Percentiles rank a stretch among this genome's conserved stretches.
Conservation (phyloP, 164 flowering plant genomes). For the Vitis rotundifolia region DNA sequence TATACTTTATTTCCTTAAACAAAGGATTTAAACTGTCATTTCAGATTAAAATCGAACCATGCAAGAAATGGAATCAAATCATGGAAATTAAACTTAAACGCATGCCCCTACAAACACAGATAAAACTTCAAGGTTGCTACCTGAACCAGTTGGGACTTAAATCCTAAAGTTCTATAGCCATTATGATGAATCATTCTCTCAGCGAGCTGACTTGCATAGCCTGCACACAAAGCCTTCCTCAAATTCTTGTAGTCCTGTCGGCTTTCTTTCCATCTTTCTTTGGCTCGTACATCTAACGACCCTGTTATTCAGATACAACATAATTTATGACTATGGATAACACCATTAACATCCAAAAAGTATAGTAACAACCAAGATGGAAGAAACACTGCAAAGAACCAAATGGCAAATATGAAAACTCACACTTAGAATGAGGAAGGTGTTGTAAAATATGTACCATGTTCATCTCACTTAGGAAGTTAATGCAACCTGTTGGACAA, state of each 20-base stretch:
- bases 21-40: neutral
- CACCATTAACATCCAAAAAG: neutral
- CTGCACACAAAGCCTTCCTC: conserved; percentile 80
- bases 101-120: neutral
- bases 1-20: neutral
- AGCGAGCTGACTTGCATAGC: conserved; percentile 91
- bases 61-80: neutral
- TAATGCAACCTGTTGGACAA: too few relatives aligned
- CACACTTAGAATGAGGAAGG: too few relatives aligned
- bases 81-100: neutral
- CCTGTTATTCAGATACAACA: conserved; percentile 37
- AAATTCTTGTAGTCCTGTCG: conserved; percentile 54
- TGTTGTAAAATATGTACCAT: too few relatives aligned
- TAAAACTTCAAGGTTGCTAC: conserved; percentile 26
- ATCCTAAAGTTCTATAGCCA: conserved; percentile 82
- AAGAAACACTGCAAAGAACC: neutral
- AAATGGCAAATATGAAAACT: too few relatives aligned
- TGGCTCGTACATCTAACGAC: conserved; percentile 64
- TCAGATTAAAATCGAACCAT: neutral
- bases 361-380: neutral
- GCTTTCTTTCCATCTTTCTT: conserved; percentile 41
- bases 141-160: conserved; percentile 86
- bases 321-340: neutral
- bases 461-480: too few relatives aligned
- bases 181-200: conserved; percentile 92